Evolutionary conservation across 2,329 filamentous ascomycete species (phyloP).

Genomic region (Venturia carpophila): DNA sequence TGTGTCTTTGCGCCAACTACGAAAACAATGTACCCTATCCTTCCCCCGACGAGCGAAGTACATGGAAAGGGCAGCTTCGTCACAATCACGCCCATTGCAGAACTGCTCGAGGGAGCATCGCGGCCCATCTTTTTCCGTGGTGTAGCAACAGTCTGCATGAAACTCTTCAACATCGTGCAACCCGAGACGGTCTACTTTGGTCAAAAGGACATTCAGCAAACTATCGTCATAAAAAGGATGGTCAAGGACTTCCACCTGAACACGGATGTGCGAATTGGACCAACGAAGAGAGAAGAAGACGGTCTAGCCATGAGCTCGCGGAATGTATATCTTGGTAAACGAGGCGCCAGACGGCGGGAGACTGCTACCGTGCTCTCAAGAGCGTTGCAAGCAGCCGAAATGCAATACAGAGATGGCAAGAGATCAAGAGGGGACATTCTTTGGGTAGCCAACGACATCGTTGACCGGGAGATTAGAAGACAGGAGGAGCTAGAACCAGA

Average conservation of each 20-base stretch:
- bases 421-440: conserved; percentile 59
- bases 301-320: conserved; percentile 86
- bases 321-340: conserved; percentile 72
- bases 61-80: conserved; percentile 82
- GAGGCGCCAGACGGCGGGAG: conserved; percentile 55
- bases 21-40: conserved; percentile 76
- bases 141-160: conserved; percentile 94
- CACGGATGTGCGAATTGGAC: conserved; percentile 63
- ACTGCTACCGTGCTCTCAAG: conserved; percentile 65
- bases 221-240: conserved; percentile 78
- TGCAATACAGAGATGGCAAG: conserved; percentile 50
- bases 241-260: conserved; percentile 80
- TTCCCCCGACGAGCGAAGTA: conserved; percentile 63
- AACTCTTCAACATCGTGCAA: conserved; percentile 74
- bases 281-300: conserved; percentile 68
- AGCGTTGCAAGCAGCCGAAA: conserved; percentile 63
- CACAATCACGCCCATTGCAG: conserved; percentile 75
- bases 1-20: conserved; percentile 84
- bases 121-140: conserved; percentile 94
- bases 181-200: conserved; percentile 85
- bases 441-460: conserved; percentile 57
- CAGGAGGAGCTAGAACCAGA: conserved; percentile 54
- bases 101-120: conserved; percentile 73
- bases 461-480: conserved; percentile 46
- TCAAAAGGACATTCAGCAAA: conserved; percentile 97